phyloP scores from a whole-genome alignment of 352 stramenopile species.

The Globisporangium radiosum region DNA sequence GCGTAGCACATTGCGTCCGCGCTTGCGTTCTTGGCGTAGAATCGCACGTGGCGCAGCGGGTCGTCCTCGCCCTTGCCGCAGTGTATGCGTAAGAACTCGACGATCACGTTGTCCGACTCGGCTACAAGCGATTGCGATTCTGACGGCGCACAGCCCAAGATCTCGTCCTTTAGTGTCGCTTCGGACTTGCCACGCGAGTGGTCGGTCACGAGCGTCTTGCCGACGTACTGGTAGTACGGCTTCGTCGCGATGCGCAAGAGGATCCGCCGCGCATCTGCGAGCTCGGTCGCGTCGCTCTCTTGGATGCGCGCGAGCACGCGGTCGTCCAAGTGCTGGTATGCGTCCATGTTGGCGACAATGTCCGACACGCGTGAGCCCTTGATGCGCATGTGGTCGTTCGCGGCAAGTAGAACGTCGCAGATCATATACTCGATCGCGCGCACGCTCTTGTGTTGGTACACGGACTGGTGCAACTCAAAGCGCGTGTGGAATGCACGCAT shows the following conservation, averaged over 20 bases:
- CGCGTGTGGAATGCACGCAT: conserved; percentile 87
- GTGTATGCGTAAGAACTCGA: conserved; percentile 76
- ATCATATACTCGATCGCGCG: conserved; percentile 88
- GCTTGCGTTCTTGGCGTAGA: conserved; percentile 70
- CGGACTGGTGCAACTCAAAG: conserved; percentile 80
- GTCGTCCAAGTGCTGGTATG: conserved; percentile 82
- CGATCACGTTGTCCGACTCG: conserved; percentile 55
- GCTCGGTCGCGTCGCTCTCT: conserved; percentile 42
- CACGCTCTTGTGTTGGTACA: conserved; percentile 84
- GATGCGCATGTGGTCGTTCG: conserved; percentile 54
- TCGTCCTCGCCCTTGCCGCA: conserved; percentile 77
- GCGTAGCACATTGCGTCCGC: conserved; percentile 40
- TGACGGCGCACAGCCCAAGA: conserved; percentile 33
- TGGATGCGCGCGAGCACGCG: conserved; percentile 72
- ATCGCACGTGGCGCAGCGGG: conserved; percentile 63
- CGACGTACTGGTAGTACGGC: conserved; percentile 74
- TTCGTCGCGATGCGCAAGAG: conserved; percentile 59
- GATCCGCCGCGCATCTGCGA: conserved; percentile 43
- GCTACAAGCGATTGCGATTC: conserved; percentile 13
- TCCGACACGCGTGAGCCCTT: conserved; percentile 62
- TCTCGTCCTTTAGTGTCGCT: conserved; percentile 49
- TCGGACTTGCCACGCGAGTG: conserved; percentile 40
- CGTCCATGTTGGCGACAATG: conserved; percentile 53
- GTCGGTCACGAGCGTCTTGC: conserved; percentile 46
- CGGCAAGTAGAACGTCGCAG: conserved; percentile 64